Conservation (phyloP, 2,329 filamentous ascomycete species). For the Ascochyta clinopodiicola region DNA sequence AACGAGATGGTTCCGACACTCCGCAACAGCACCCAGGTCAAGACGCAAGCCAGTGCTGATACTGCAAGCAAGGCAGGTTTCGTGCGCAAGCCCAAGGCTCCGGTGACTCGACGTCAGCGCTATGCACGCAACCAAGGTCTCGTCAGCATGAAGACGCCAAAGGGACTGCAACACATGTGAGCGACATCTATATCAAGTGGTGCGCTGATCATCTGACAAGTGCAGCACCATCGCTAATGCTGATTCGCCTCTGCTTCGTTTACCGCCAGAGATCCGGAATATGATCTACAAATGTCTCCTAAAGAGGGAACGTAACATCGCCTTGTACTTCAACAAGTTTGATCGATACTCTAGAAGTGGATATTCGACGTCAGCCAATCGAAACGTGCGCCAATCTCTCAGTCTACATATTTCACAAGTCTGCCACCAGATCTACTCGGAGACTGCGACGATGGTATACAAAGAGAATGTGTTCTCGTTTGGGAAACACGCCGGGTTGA, state of each 20-base stretch:
- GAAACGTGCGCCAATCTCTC: not conserved
- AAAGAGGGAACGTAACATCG: too few species aligned
- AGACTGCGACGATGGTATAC: not conserved
- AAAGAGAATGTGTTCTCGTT: not conserved
- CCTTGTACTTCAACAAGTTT: not conserved
- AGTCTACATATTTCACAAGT: not conserved
- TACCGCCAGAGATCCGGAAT: not conserved
- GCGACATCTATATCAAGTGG: not conserved
- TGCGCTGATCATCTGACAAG: not conserved
- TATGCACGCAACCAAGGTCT: not conserved
- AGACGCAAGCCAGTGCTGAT: not conserved
- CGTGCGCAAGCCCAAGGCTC: not conserved
- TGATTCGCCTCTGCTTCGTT: not conserved
- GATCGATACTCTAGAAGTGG: not conserved
- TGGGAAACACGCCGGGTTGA: too few species aligned
- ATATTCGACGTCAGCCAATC: not conserved
- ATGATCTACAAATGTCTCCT: not conserved
- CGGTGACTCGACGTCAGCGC: not conserved
- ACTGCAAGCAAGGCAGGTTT: not conserved
- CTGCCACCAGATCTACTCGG: not conserved
- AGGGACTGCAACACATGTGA: not conserved
- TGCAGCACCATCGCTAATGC: not conserved
- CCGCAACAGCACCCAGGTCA: not conserved
- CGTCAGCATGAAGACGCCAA: not conserved
- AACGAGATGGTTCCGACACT: not conserved